phyloP scores from a whole-genome alignment of 768 basidiomycete genomes.

The Trametes villosa region DNA sequence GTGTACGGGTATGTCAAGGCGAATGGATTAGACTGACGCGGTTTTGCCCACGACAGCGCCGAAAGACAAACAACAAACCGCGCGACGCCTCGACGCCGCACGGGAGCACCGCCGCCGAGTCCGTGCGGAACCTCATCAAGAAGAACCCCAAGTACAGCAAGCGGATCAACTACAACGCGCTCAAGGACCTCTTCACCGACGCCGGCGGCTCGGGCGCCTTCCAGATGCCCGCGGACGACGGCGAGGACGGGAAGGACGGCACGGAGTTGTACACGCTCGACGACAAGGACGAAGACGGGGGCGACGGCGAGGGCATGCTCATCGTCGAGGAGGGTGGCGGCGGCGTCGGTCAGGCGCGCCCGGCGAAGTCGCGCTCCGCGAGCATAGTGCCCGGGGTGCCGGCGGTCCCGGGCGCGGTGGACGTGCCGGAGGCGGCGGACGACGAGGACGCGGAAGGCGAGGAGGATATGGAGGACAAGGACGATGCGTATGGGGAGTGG shows the following conservation, averaged over 20 bases:
- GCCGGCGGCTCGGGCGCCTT: constrained; percentile 28
- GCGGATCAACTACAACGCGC: constrained; percentile 91
- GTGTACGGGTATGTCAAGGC: too few species aligned
- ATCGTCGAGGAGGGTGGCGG: constrained; percentile 47
- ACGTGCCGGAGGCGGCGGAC: constrained; percentile 24
- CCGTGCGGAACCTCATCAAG: constrained; percentile 76
- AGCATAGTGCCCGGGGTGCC: constrained; percentile 35
- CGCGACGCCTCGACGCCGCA: constrained; percentile 75
- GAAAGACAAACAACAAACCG: constrained; percentile 66
- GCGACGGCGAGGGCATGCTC: constrained; percentile 43
- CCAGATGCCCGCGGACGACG: constrained; percentile 35
- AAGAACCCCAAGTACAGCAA: constrained; percentile 90
- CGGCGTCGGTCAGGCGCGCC: constrained; percentile 30
- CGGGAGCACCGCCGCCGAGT: constrained; percentile 75
- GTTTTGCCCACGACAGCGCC: constrained; percentile 53
- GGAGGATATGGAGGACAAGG: constrained; percentile 41
- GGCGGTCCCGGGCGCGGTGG: constrained; percentile 1
- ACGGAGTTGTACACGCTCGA: constrained; percentile 60
- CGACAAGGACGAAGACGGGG: constrained; percentile 47
- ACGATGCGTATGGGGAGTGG: constrained; percentile 45
- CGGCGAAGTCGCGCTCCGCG: constrained; percentile 19
- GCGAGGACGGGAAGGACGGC: constrained; percentile 50
- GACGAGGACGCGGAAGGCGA: constrained; percentile 29
- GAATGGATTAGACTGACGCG: too few species aligned
- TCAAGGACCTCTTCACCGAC: constrained; percentile 70